Percentiles rank a stretch among this genome's conserved stretches.
These are phyloP conservation scores for Fomes fomentarius DNA, from an alignment of 1,284 basidiomycete species.

Conservation along the genomic window DNA sequence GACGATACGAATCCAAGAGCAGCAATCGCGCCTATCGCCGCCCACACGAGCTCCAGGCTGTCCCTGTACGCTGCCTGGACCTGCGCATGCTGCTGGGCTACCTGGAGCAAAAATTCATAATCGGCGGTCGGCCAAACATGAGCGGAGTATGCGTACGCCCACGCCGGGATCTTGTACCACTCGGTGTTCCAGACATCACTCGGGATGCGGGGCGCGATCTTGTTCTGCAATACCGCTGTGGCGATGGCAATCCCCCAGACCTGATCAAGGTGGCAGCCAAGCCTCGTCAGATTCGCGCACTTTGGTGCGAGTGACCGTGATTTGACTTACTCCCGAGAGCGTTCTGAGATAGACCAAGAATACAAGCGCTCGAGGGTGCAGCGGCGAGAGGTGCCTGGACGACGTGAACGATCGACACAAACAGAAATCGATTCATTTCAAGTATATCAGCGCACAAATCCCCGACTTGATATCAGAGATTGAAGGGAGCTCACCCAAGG, in stretches of 20 bases:
- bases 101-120: too few relatives aligned
- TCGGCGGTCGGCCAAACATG: too few relatives aligned
- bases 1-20: neutral
- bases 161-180: neutral
- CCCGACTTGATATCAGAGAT: too few relatives aligned
- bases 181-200: too few relatives aligned
- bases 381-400: neutral
- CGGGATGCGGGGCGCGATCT: neutral
- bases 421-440: too few relatives aligned
- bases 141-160: neutral
- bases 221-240: slow-evolving; percentile 5
- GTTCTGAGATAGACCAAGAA: neutral
- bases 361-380: neutral
- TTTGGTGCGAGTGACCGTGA: too few relatives aligned
- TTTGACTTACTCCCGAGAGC: neutral
- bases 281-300: too few relatives aligned
- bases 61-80: neutral
- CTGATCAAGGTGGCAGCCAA: neutral
- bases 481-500: neutral
- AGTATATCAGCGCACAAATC: too few relatives aligned
- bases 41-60: neutral
- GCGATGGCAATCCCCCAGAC: slow-evolving; percentile 9
- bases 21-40: neutral
- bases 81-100: too few relatives aligned
- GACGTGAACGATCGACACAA: neutral